phyloP scores from a whole-genome alignment of 257 asterid genomes.

The Rauvolfia tetraphylla region DNA sequence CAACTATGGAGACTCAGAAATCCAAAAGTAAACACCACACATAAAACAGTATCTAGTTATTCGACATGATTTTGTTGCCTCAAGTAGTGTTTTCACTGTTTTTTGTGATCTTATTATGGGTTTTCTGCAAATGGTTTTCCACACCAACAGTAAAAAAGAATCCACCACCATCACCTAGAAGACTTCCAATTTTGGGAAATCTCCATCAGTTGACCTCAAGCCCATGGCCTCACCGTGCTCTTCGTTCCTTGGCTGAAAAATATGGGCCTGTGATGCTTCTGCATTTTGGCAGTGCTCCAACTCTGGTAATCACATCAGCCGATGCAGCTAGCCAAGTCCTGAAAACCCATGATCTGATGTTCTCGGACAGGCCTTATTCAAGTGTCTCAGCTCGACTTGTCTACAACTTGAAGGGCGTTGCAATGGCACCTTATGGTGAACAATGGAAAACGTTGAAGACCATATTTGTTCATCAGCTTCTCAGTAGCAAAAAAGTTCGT shows the following conservation, averaged over 20 bases:
- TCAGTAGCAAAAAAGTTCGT: conserved; percentile 31
- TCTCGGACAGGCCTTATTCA: conserved; percentile 28
- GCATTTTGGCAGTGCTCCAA: conserved; percentile 38
- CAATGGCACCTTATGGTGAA: conserved; percentile 30
- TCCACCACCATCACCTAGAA: conserved; percentile 51
- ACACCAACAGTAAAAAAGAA: conserved; percentile 5
- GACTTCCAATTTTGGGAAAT: conserved; percentile 53
- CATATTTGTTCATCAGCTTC: conserved; percentile 31
- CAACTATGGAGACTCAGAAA: no score
- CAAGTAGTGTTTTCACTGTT: no score
- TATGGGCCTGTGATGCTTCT: conserved; percentile 52
- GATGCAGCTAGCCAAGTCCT: conserved; percentile 41
- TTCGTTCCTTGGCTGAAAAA: conserved; percentile 32
- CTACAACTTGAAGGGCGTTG: conserved; percentile 19
- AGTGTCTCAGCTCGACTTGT: conserved; percentile 14
- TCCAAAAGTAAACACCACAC: no score
- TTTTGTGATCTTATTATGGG: no score
- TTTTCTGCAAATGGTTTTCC: conserved; percentile 12
- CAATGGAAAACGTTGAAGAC: conserved; percentile 34
- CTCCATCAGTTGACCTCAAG: conserved; percentile 54
- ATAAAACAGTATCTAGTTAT: no score
- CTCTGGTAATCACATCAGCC: conserved; percentile 39
- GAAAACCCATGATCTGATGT: conserved; percentile 11
- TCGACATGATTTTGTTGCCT: no score
- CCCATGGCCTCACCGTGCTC: conserved; percentile 30